Evolutionary conservation across 176 grass and related monocot genomes (phyloP), one percentile per base, ranked within the genome.

Genomic region (Aegilops tauschii): DNA sequence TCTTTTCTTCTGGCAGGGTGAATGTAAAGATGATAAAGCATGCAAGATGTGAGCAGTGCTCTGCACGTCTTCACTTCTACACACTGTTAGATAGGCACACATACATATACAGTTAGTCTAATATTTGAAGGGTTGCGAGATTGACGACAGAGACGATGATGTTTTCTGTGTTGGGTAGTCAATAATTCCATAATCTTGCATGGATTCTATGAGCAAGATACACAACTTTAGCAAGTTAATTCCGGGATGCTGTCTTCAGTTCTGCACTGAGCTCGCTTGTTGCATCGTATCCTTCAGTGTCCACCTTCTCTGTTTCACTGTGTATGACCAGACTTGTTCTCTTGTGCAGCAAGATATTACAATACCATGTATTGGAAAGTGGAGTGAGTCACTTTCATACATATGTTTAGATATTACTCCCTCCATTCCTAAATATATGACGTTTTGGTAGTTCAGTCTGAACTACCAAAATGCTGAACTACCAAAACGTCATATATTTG

Each of bases 1-100:
- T 14, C 29, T 54, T 81, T 42, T 72, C 27, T 18, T 64, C 78
- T 12, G 0, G 17, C 93, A 91, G 88, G 86, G 69, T 0, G 90
- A 90, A 86, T 95, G 93, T 42, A 91, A 84, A 83, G 88, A 95
- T 69, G 88, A 93, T 65, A 90, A 89, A 88, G 62, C 6, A 35
- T 95, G 93, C 63, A 95, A 93, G 86, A 90, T 91, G 88, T 87
- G 86, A 90, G 28, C 90, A 54, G 61, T 74, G 21, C 37, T 63
- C 37, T 16, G 6, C 75, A 79, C 9, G 40, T 18, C 18, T 68
- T 64, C 17, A 40, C 59, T 25, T 54, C 25, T 27, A 29, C 9
- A n/a, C 21, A 85, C 12, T 45, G 5, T 78, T 81, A 61, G 42
- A 65, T 83, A 86, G 75, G 27, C 21, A 80, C 62, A 84, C 31